phyloP scores from a whole-genome alignment of 2,329 filamentous ascomycete genomes.

The Pestalotiopsis sp. region DNA sequence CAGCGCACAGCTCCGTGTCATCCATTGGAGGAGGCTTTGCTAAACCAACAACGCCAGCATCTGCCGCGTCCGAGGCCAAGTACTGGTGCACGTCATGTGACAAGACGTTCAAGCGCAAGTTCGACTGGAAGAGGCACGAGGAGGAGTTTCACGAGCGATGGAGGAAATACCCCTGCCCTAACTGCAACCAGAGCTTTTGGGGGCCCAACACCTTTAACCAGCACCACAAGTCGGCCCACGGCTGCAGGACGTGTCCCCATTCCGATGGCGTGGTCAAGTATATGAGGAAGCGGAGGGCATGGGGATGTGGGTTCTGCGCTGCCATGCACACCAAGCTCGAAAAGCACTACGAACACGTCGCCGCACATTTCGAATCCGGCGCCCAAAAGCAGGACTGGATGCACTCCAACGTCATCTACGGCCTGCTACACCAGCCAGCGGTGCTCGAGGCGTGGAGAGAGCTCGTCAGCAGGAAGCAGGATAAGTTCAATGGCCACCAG shows the following conservation, averaged over 20 bases:
- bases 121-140: conserved; percentile 71
- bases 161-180: conserved; percentile 69
- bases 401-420: conserved; percentile 70
- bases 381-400: conserved; percentile 69
- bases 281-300: conserved; percentile 65
- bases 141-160: conserved; percentile 71
- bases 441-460: conserved; percentile 65
- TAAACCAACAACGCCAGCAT: conserved; percentile 17
- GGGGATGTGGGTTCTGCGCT: conserved; percentile 71
- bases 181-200: conserved; percentile 70
- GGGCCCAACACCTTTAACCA: conserved; percentile 70
- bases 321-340: conserved; percentile 65
- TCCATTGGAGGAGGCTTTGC: conserved; percentile 19
- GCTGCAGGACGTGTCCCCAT: conserved; percentile 67
- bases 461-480: conserved; percentile 48
- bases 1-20: conserved; percentile 32
- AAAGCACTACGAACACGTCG: conserved; percentile 69
- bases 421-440: conserved; percentile 66
- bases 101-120: conserved; percentile 68
- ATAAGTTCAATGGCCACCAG: conserved; percentile 51
- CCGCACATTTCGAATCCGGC: conserved; percentile 66
- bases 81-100: conserved; percentile 53
- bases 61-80: conserved; percentile 25
- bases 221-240: conserved; percentile 67
- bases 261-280: conserved; percentile 66